Evolutionary conservation across 2,329 filamentous ascomycete species (phyloP), one percentile per base, ranked within the genome.

Genomic region (Tolypocladium tropicale): DNA sequence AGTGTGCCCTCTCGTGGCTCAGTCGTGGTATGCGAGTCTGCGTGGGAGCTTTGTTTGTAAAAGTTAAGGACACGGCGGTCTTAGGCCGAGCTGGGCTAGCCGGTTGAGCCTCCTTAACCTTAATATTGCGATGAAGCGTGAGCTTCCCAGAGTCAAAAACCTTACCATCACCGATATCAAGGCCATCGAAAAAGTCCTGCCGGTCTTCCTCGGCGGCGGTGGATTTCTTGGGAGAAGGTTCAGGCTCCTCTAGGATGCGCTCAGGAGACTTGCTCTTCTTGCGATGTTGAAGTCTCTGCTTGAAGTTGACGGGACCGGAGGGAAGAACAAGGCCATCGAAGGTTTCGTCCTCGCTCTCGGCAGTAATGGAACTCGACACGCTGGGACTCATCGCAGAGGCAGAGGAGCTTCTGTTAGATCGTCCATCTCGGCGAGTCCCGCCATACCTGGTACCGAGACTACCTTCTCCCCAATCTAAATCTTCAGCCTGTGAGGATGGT

Each of bases 401-500:
- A 21, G 90, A 93, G 1, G 91, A 96, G 74, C 90, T 94, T 64
- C 90, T 85, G 65, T 85, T 85, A 52, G 90, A 92, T 43, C 83
- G 84, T n/a, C 79, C 81, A 65, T 93, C 90, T 64, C 90, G 84
- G 61, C 85, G 82, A 16, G 90, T 96, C 49, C 93, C 93, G 41
- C 89, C 92, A 72, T 92, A 93, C 56, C 93, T 83, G 49, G 93
- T 95, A 41, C 93, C 91, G 57, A 96, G 78, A 68, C 92, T 96
- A 55, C 91, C 92, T 72, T 97, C 94, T 54, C 88, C 90, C 88
- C 93, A 95, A 67, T 96, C 92, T 63, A 95, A 84, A 59, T 96
- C 92, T 54, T 95, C 90, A 53, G 75, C 74, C 60, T 79, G 80
- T 33, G 76, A 70, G 16, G 78, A 77, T 5, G 85, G 82, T 3